phyloP scores from a whole-genome alignment of 805 yeast species.

The Candida coquimbonensis region DNA sequence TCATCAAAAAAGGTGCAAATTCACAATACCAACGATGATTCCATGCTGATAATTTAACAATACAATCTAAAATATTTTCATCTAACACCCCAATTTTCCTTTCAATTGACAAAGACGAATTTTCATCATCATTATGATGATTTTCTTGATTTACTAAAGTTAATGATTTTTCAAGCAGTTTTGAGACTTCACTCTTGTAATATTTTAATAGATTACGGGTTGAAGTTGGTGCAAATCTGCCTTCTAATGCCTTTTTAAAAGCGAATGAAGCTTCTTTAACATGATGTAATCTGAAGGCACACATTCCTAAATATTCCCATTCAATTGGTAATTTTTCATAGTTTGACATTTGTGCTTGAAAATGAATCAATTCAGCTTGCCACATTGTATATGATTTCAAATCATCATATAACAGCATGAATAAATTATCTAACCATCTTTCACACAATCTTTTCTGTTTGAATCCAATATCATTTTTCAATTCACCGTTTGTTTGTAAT shows the following conservation, averaged over 20 bases:
- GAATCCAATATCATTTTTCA: constrained; percentile 33
- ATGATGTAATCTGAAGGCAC: constrained; percentile 82
- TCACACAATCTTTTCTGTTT: constrained; percentile 63
- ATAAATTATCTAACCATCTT: constrained; percentile 66
- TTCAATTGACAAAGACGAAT: constrained; percentile 22
- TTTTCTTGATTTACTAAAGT: constrained; percentile 1
- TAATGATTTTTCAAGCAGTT: constrained; percentile 21
- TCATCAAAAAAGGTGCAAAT: constrained; percentile 64
- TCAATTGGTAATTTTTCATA: constrained; percentile 75
- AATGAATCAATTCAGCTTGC: constrained; percentile 87
- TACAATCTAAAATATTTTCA: constrained; percentile 47
- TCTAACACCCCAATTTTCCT: constrained; percentile 33
- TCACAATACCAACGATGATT: constrained; percentile 96
- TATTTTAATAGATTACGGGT: constrained; percentile 66
- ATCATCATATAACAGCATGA: constrained; percentile 66
- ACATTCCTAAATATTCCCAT: constrained; percentile 88
- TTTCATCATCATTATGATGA: constrained; percentile 6
- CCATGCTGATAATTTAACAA: constrained; percentile 89
- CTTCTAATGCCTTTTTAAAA: constrained; percentile 60
- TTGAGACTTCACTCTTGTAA: constrained; percentile 43
- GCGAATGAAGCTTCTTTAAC: constrained; percentile 83
- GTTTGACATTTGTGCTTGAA: constrained; percentile 78
- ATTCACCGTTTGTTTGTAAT: neutral
- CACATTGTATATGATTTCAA: constrained; percentile 81
- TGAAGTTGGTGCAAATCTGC: constrained; percentile 75